Evolutionary conservation across 2,329 filamentous ascomycete species (phyloP).

Genomic region (Blumeriella jaapii): DNA sequence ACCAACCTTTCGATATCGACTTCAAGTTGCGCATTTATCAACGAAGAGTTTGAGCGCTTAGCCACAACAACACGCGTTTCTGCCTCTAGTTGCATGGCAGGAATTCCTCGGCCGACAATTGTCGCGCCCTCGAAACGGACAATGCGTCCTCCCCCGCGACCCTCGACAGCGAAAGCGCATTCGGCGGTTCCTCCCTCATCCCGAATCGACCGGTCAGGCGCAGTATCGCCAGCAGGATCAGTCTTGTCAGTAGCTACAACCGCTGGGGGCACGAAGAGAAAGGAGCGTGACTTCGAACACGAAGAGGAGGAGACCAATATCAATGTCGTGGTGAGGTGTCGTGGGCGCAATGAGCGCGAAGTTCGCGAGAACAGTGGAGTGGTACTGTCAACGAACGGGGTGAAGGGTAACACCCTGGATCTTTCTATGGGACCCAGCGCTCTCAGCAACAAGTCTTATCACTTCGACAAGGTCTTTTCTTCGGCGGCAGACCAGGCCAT

Average conservation of each 20-base stretch:
- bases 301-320: slow-evolving; percentile 87
- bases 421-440: slow-evolving; percentile 88
- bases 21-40: too few relatives aligned
- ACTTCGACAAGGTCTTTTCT: slow-evolving; percentile 95
- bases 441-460: slow-evolving; percentile 89
- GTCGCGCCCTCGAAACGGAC: slow-evolving; percentile 37
- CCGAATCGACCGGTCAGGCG: slow-evolving; percentile 21
- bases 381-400: slow-evolving; percentile 78
- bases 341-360: slow-evolving; percentile 86
- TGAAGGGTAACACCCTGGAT: slow-evolving; percentile 73
- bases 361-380: slow-evolving; percentile 90
- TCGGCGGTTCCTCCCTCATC: slow-evolving; percentile 26
- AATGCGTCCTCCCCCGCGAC: slow-evolving; percentile 42
- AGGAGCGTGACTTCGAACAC: slow-evolving; percentile 72
- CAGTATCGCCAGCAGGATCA: slow-evolving; percentile 57
- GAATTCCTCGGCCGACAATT: slow-evolving; percentile 37
- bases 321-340: slow-evolving; percentile 89
- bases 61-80: slow-evolving; percentile 1
- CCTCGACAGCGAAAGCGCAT: slow-evolving; percentile 38
- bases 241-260: slow-evolving; percentile 43
- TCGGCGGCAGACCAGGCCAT: slow-evolving; percentile 87
- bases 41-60: too few relatives aligned
- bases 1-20: not conserved
- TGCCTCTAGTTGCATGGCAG: slow-evolving; percentile 37
- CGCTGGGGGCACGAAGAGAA: slow-evolving; percentile 61